Evolutionary conservation across 345 rosid species (phyloP).

Genomic region (Pseudoturritis turrita): DNA sequence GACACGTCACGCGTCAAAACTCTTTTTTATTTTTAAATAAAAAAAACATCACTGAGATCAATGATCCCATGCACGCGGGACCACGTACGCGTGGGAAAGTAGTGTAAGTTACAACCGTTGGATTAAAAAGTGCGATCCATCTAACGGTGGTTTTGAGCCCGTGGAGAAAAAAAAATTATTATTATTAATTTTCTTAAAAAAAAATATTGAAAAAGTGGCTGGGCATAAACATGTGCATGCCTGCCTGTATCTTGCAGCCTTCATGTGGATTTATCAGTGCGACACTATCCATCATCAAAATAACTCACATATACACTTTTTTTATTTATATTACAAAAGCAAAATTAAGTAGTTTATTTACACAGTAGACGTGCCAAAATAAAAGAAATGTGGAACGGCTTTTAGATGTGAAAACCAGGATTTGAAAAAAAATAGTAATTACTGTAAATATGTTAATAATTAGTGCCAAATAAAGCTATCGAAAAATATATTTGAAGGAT

Average conservation of each 20-base stretch:
- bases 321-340: background rate
- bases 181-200: too few relatives aligned
- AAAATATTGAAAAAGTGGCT: slow-evolving; percentile 27
- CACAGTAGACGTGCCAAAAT: background rate
- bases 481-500: background rate
- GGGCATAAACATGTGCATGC: slow-evolving; percentile 37
- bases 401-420: background rate
- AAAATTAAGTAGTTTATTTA: background rate
- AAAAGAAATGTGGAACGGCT: background rate
- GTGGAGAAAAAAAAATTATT: slow-evolving; percentile 11
- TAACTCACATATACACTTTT: background rate
- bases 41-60: slow-evolving; percentile 3
- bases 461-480: background rate
- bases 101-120: background rate
- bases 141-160: slow-evolving; percentile 13
- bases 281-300: slow-evolving; percentile 32
- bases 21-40: background rate
- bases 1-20: slow-evolving; percentile 30
- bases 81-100: slow-evolving; percentile 28
- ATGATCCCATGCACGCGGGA: slow-evolving; percentile 35
- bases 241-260: slow-evolving; percentile 40
- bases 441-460: background rate
- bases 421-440: background rate
- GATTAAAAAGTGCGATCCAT: slow-evolving; percentile 13
- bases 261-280: slow-evolving; percentile 38